A percentile compares a stretch with the other conserved stretches of the same genome.
Evolutionary conservation across 768 basidiomycete species (phyloP).

Genomic region (Xerocomellus chrysenteron): DNA sequence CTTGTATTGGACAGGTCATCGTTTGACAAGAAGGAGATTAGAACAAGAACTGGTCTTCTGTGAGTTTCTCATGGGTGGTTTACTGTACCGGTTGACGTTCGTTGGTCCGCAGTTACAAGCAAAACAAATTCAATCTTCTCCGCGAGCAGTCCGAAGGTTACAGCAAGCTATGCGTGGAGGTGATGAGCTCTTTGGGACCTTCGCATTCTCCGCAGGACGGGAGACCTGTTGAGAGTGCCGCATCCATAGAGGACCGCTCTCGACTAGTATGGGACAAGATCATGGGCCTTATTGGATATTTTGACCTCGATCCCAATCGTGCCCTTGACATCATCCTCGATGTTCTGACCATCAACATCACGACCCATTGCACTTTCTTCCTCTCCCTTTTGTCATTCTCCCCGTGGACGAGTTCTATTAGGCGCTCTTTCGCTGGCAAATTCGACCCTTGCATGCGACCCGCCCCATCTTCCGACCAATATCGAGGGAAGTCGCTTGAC

Average conservation of each 20-base stretch:
- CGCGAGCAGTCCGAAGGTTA: slow-evolving; percentile 98
- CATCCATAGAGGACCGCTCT: slow-evolving; percentile 61
- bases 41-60: slow-evolving; percentile 80
- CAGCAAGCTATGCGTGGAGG: slow-evolving; percentile 85
- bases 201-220: slow-evolving; percentile 70
- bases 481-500: slow-evolving; percentile 61
- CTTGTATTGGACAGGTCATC: slow-evolving; percentile 65
- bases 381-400: slow-evolving; percentile 82
- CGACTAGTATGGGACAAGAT: slow-evolving; percentile 78
- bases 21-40: slow-evolving; percentile 77
- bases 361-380: slow-evolving; percentile 87
- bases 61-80: slow-evolving; percentile 39
- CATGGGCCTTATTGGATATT: slow-evolving; percentile 89
- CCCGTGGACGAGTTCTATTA: slow-evolving; percentile 73
- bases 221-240: slow-evolving; percentile 56
- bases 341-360: slow-evolving; percentile 78
- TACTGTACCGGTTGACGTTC: not conserved
- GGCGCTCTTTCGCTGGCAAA: slow-evolving; percentile 26
- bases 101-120: slow-evolving; percentile 72
- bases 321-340: slow-evolving; percentile 93
- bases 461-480: slow-evolving; percentile 41
- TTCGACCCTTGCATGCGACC: slow-evolving; percentile 37
- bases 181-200: slow-evolving; percentile 74
- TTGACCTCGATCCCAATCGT: slow-evolving; percentile 93
- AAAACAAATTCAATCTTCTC: slow-evolving; percentile 97